A percentile compares a stretch with the other conserved stretches of the same genome.
These are phyloP conservation scores for Aspergillus sp. DNA, from an alignment of 2,329 filamentous ascomycete genomes.

Conservation along the genomic window DNA sequence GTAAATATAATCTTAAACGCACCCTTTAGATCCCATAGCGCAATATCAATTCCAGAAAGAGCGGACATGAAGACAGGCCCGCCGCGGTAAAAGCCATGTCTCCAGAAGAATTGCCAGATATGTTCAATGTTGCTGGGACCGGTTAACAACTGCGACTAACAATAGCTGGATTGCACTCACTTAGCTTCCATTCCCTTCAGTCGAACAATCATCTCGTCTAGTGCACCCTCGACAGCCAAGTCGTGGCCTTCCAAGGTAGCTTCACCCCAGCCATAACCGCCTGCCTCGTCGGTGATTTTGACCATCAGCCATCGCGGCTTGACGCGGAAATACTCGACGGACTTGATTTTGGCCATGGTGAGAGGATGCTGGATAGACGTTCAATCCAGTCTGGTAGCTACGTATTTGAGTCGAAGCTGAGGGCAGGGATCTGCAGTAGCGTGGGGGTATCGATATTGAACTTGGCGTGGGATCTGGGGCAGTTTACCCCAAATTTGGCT, in stretches of 20 bases:
- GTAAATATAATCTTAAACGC: too few species aligned
- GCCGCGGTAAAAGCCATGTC: conserved; percentile 72
- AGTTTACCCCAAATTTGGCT: too few species aligned
- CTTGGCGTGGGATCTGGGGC: too few species aligned
- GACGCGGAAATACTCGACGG: conserved; percentile 72
- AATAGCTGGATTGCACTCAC: conserved; percentile 26
- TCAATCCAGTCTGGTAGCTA: too few species aligned
- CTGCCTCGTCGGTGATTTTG: conserved; percentile 70
- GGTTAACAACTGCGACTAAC: conserved; percentile 35
- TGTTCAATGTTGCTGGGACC: conserved; percentile 71
- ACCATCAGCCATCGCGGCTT: conserved; percentile 77
- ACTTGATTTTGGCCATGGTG: conserved; percentile 62
- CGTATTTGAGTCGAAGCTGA: too few species aligned
- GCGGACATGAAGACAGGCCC: conserved; percentile 80
- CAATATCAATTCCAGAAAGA: conserved; percentile 74
- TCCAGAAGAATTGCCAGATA: conserved; percentile 65
- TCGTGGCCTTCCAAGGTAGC: conserved; percentile 73
- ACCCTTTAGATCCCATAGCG: conserved; percentile 75
- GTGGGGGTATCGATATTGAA: too few species aligned
- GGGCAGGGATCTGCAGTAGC: too few species aligned
- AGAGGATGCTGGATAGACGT: not conserved
- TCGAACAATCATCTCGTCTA: conserved; percentile 52
- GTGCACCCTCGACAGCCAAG: conserved; percentile 70
- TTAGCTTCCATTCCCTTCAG: not conserved
- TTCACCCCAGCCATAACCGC: conserved; percentile 70